Evolutionary conservation across 2,329 filamentous ascomycete species (phyloP).

Genomic region (Ophiostoma himal-ulmi): DNA sequence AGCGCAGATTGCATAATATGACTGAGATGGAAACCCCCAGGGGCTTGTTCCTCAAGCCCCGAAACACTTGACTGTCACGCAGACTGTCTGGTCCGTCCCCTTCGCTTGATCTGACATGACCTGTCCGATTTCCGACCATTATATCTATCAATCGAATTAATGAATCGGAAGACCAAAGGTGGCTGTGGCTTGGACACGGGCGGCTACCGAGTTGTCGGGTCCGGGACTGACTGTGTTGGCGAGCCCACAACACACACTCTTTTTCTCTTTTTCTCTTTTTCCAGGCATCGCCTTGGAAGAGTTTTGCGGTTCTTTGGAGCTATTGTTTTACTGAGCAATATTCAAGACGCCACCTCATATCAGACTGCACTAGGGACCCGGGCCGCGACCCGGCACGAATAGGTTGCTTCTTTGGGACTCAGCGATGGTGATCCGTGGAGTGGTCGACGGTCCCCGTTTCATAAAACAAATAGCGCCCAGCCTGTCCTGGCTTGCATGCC

Average conservation of each 20-base stretch:
- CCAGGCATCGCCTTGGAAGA: not conserved
- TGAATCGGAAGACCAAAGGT: no score
- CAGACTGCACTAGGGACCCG: not conserved
- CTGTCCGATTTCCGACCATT: no score
- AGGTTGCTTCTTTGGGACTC: not conserved
- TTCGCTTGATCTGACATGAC: not conserved
- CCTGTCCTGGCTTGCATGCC: not conserved
- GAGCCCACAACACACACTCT: no score
- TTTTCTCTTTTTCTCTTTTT: no score
- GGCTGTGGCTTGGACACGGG: no score
- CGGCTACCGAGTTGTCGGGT: not conserved
- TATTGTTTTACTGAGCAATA: not conserved
- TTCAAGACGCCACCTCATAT: not conserved
- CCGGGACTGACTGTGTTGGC: not conserved
- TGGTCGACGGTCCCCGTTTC: not conserved
- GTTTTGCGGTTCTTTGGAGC: not conserved
- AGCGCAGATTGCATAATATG: not conserved
- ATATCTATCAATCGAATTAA: no score
- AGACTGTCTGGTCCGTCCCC: not conserved
- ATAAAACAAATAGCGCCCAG: not conserved
- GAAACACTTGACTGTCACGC: not conserved
- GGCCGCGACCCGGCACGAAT: not conserved
- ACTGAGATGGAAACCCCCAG: not conserved
- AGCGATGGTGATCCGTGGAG: not conserved
- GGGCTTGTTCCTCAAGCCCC: no score